phyloP scores from a whole-genome alignment of 2,329 filamentous ascomycete genomes.

The Fusarium tuaranense region DNA sequence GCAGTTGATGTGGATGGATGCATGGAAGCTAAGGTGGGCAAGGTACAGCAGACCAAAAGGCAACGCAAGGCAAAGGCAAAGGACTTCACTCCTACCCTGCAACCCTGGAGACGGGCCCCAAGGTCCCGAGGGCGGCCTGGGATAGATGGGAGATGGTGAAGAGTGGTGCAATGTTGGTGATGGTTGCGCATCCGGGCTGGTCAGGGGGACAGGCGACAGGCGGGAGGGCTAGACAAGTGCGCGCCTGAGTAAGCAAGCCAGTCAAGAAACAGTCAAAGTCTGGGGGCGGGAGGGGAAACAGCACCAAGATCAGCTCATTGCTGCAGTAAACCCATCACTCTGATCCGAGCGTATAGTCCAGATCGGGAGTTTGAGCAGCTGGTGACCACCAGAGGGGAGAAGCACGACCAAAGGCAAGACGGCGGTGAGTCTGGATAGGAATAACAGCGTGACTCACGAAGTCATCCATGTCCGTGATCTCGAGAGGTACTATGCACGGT shows the following conservation, averaged over 20 bases:
- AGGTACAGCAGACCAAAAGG: neutral
- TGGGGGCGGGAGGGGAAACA: constrained; percentile 12
- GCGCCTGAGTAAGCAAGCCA: constrained; percentile 11
- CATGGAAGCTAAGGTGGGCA: neutral
- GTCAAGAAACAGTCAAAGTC: constrained; percentile 17
- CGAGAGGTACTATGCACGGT: neutral
- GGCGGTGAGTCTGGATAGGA: constrained; percentile 25
- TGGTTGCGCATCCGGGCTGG: constrained; percentile 19
- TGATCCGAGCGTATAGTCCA: constrained; percentile 8
- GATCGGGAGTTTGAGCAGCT: constrained; percentile 1
- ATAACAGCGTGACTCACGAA: constrained; percentile 27
- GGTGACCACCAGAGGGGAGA: constrained; percentile 9
- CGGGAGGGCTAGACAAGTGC: constrained; percentile 16
- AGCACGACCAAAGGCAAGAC: constrained; percentile 10
- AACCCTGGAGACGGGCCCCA: constrained; percentile 17
- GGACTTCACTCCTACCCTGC: constrained; percentile 16
- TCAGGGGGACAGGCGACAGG: constrained; percentile 24
- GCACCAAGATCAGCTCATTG: constrained; percentile 37
- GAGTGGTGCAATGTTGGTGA: constrained; percentile 26
- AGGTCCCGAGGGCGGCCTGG: neutral
- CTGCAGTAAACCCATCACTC: constrained; percentile 24
- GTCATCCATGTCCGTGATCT: constrained; percentile 5
- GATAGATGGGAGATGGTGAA: constrained; percentile 2
- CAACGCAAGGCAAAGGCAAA: neutral
- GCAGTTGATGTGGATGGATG: constrained; percentile 38